Conservation (phyloP, 2,329 filamentous ascomycete species). For the Zasmidium cellare region DNA sequence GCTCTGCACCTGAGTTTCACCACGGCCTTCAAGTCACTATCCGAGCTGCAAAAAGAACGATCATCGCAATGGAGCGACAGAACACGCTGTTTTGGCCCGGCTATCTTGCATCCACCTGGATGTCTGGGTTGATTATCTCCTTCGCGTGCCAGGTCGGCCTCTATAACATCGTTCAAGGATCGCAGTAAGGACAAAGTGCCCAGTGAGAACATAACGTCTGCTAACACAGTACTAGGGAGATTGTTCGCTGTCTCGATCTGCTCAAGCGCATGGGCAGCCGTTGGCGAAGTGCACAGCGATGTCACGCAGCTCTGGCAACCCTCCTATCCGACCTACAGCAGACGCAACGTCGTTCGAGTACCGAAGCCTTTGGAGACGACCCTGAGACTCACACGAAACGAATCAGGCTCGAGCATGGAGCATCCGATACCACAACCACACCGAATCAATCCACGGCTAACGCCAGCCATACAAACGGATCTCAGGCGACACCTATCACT, state of each 20-base stretch:
- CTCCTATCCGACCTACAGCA: conserved; percentile 22
- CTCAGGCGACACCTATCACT: background rate
- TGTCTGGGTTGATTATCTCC: conserved; percentile 40
- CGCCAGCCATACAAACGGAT: background rate
- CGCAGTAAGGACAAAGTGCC: conserved; percentile 12
- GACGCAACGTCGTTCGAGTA: conserved; percentile 7
- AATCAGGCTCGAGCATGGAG: conserved; percentile 4
- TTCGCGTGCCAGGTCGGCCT: conserved; percentile 36
- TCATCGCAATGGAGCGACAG: conserved; percentile 29
- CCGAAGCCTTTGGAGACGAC: conserved; percentile 14
- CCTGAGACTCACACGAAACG: conserved; percentile 3
- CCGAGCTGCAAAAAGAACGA: conserved; percentile 30
- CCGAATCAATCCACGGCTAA: background rate
- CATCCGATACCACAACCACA: background rate
- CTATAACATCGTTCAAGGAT: conserved; percentile 28
- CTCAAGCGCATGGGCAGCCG: conserved; percentile 21
- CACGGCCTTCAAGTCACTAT: conserved; percentile 35
- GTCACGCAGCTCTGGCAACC: conserved; percentile 21
- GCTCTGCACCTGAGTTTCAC: conserved; percentile 30
- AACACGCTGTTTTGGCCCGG: conserved; percentile 35
- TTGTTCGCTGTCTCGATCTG: conserved; percentile 21
- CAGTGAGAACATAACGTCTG: background rate
- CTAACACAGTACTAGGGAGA: conserved; percentile 13
- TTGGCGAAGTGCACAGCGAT: conserved; percentile 22
- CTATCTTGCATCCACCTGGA: conserved; percentile 39